Evolutionary conservation across 2,329 filamentous ascomycete genomes (phyloP).

Genomic region (Ophiostoma piceae): DNA sequence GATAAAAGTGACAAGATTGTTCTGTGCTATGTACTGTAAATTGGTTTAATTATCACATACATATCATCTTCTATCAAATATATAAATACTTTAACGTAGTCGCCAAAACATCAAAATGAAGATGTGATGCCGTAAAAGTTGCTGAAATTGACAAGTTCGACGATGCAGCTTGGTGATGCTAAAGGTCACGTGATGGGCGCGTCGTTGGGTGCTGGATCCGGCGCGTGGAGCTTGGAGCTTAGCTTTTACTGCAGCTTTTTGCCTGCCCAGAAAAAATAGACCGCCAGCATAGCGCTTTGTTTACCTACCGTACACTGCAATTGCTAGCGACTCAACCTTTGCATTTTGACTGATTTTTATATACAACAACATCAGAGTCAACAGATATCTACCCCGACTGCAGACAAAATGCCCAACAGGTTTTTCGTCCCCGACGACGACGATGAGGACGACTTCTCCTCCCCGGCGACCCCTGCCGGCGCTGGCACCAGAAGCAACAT

Average conservation of each 20-base stretch:
- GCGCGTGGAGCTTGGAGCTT: conserved; percentile 20
- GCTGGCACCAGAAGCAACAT: conserved; percentile 28
- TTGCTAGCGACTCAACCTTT: too few relatives aligned
- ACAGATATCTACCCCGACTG: neutral
- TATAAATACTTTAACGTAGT: too few relatives aligned
- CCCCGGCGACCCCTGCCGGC: conserved; percentile 25
- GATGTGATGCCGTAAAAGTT: too few relatives aligned
- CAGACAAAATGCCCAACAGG: conserved; percentile 25
- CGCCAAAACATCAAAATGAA: too few relatives aligned
- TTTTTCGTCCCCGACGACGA: conserved; percentile 27
- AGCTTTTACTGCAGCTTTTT: conserved; percentile 19
- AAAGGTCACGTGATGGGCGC: conserved; percentile 14
- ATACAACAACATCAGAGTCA: neutral
- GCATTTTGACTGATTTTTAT: neutral
- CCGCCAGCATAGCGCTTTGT: conserved; percentile 13
- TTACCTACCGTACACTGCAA: neutral
- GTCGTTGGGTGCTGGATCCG: conserved; percentile 13
- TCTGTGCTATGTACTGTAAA: too few relatives aligned
- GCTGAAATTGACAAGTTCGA: too few relatives aligned
- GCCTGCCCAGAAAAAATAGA: conserved; percentile 17
- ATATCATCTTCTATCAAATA: too few relatives aligned
- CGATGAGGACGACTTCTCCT: conserved; percentile 24
- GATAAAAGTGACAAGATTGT: too few relatives aligned
- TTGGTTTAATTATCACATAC: too few relatives aligned
- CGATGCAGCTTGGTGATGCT: too few relatives aligned